A percentile compares a stretch with the other conserved stretches of the same genome.
These are phyloP conservation scores for Lachancea mirantina DNA, from an alignment of 805 yeast genomes.

Conservation along the genomic window DNA sequence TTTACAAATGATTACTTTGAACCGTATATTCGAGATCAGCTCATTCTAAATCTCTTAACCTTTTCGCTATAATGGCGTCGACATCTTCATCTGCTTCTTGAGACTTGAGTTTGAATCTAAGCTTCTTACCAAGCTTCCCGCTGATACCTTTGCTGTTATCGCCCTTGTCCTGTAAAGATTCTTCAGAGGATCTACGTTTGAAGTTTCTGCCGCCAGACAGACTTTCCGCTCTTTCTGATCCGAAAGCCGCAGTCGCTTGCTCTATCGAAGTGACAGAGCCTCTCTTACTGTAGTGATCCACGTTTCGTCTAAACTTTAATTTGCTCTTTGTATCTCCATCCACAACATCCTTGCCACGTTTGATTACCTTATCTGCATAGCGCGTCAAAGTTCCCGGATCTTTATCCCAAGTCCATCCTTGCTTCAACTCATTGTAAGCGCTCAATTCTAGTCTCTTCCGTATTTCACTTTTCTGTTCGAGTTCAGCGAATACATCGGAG, in stretches of 20 bases:
- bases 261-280: no score
- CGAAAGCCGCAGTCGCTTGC: constrained; percentile 19
- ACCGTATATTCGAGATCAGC: constrained; percentile 1
- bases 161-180: constrained; percentile 9
- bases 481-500: constrained; percentile 67
- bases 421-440: constrained; percentile 65
- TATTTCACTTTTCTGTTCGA: constrained; percentile 64
- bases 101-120: constrained; percentile 30
- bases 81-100: constrained; percentile 35
- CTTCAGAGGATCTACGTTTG: constrained; percentile 30
- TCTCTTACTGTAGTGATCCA: no score
- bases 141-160: constrained; percentile 10
- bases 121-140: constrained; percentile 28
- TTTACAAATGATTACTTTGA: no score
- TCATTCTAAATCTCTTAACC: constrained; percentile 34
- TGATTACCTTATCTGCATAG: constrained; percentile 19
- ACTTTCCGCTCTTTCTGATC: constrained; percentile 41
- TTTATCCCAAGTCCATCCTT: constrained; percentile 66
- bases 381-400: constrained; percentile 35
- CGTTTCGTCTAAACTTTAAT: no score
- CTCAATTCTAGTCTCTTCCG: constrained; percentile 64
- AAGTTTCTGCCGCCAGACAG: constrained; percentile 71
- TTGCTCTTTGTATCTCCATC: constrained; percentile 9
- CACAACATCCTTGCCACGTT: constrained; percentile 1
- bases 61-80: constrained; percentile 48